These are phyloP conservation scores for Rasamsonia emersonii DNA, from an alignment of 2,329 filamentous ascomycete genomes.

Conservation along the genomic window DNA sequence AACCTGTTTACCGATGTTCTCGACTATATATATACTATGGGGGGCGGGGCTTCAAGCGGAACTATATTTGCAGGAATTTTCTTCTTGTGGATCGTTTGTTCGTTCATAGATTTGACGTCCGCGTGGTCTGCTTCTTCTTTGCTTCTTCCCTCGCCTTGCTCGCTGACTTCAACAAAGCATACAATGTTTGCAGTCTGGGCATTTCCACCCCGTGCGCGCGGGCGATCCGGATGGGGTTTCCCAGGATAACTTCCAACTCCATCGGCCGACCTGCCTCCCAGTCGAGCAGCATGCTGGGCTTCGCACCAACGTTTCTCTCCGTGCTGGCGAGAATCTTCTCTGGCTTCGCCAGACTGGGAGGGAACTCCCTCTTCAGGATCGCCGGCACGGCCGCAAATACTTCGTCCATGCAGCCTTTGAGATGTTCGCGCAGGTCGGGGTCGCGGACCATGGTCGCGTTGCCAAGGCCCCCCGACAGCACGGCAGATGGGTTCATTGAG, in stretches of 20 bases:
- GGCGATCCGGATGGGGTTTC: constrained; percentile 61
- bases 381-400: constrained; percentile 56
- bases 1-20: no score
- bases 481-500: constrained; percentile 64
- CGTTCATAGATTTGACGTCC: no score
- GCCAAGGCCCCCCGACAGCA: constrained; percentile 55
- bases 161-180: constrained; percentile 49
- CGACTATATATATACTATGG: no score
- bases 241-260: constrained; percentile 65
- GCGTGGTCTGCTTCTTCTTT: neutral
- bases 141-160: neutral
- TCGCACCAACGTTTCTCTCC: constrained; percentile 45
- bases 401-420: constrained; percentile 61
- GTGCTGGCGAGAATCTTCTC: constrained; percentile 57
- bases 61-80: no score
- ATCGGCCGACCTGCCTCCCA: constrained; percentile 58
- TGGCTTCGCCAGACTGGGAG: constrained; percentile 51
- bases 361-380: constrained; percentile 55
- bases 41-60: no score
- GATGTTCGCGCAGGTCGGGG: constrained; percentile 52
- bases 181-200: constrained; percentile 58
- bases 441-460: constrained; percentile 61
- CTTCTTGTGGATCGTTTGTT: no score
- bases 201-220: constrained; percentile 54
- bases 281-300: constrained; percentile 57